These are phyloP conservation scores for Salvia splendens DNA, from an alignment of 257 asterid species.

Conservation along the genomic window DNA sequence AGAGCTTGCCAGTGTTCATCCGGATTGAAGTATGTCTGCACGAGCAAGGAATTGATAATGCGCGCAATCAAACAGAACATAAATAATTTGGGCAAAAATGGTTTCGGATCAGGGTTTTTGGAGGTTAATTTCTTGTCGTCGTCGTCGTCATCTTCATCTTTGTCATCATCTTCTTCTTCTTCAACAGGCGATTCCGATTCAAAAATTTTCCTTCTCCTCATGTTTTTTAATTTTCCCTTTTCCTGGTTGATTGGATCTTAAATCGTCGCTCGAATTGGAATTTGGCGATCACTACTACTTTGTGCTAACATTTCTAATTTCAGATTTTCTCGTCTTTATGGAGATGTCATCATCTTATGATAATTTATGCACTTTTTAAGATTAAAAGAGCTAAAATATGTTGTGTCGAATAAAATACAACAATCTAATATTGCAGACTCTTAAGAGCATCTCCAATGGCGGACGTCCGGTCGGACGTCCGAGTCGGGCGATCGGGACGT, in stretches of 20 bases:
- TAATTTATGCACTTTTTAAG: too few relatives aligned
- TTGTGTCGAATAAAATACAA: too few relatives aligned
- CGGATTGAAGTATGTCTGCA: constrained; percentile 92
- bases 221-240: not conserved
- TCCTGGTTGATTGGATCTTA: not conserved
- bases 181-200: constrained; percentile 22
- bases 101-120: constrained; percentile 20
- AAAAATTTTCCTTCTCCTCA: constrained; percentile 48
- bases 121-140: constrained; percentile 25
- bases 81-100: constrained; percentile 42
- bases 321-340: too few relatives aligned
- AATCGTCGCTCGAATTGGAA: not conserved
- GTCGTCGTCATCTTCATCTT: constrained; percentile 26
- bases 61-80: constrained; percentile 44
- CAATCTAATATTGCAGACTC: too few relatives aligned
- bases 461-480: too few relatives aligned
- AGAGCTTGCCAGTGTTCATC: constrained; percentile 99
- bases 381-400: too few relatives aligned
- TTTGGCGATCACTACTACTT: too few relatives aligned
- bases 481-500: too few relatives aligned
- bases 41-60: constrained; percentile 58
- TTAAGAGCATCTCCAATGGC: too few relatives aligned
- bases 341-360: too few relatives aligned
- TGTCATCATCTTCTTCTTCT: not conserved
- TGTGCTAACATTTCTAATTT: too few relatives aligned